Percentiles rank a stretch among this genome's conserved stretches.
These are phyloP conservation scores for Thymus quinquecostatus DNA, from an alignment of 257 asterid species.

Conservation along the genomic window DNA sequence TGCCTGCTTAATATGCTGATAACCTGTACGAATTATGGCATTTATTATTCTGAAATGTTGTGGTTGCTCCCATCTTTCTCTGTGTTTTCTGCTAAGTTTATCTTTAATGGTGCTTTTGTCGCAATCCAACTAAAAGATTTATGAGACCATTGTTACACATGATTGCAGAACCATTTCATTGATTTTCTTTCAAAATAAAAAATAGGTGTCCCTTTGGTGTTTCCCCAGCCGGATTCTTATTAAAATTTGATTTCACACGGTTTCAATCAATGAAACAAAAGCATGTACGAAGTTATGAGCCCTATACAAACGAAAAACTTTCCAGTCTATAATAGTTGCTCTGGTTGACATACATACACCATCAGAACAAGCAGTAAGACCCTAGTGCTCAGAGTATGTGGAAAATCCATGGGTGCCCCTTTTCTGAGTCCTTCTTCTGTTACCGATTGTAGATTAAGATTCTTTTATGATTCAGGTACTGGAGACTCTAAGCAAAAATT, in stretches of 20 bases:
- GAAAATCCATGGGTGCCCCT: background rate
- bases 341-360: background rate
- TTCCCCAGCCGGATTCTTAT: background rate
- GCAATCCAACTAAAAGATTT: background rate
- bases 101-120: background rate
- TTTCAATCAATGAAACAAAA: background rate
- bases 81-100: background rate
- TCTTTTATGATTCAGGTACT: conserved; percentile 63
- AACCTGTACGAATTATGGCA: background rate
- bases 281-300: background rate
- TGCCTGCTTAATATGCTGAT: conserved; percentile 1
- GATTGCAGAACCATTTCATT: conserved; percentile 5
- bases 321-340: background rate
- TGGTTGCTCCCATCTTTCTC: conserved; percentile 19
- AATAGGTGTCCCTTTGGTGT: background rate
- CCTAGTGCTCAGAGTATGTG: background rate
- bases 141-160: background rate
- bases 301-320: background rate
- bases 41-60: background rate
- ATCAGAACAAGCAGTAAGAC: too few relatives aligned
- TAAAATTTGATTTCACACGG: background rate
- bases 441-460: background rate
- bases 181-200: conserved; percentile 2
- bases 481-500: conserved; percentile 95
- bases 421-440: background rate